Evolutionary conservation across 805 yeast genomes (phyloP).

Genomic region (Peterozyma toletana): DNA sequence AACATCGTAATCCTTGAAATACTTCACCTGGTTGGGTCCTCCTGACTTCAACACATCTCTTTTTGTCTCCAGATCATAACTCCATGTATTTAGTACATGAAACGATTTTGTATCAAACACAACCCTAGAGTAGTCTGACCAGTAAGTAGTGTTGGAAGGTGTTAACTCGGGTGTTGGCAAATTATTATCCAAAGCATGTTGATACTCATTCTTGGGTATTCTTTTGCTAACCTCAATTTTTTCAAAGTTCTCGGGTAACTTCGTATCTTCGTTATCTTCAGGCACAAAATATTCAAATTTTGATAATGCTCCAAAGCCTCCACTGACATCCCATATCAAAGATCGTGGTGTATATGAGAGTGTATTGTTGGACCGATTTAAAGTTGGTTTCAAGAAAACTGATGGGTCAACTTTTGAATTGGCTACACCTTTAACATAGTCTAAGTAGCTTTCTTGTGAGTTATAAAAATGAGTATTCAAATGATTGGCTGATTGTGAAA

Average conservation of each 20-base stretch:
- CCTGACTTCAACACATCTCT: slow-evolving; percentile 17
- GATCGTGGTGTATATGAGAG: slow-evolving; percentile 77
- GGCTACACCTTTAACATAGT: slow-evolving; percentile 29
- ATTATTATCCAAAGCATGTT: slow-evolving; percentile 50
- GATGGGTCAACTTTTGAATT: slow-evolving; percentile 30
- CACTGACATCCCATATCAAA: slow-evolving; percentile 69
- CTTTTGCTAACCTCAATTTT: slow-evolving; percentile 25
- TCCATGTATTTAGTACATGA: slow-evolving; percentile 53
- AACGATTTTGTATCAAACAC: slow-evolving; percentile 58
- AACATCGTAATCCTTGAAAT: slow-evolving; percentile 38
- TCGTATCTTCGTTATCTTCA: slow-evolving; percentile 10
- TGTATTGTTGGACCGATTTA: slow-evolving; percentile 29
- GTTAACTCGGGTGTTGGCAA: slow-evolving; percentile 23
- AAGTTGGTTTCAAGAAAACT: slow-evolving; percentile 38
- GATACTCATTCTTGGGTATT: slow-evolving; percentile 51
- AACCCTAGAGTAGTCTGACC: slow-evolving; percentile 77
- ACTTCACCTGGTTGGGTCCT: slow-evolving; percentile 19
- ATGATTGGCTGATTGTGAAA: slow-evolving; percentile 71
- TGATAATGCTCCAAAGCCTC: slow-evolving; percentile 69
- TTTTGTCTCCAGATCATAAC: slow-evolving; percentile 29
- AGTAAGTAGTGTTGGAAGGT: slow-evolving; percentile 42
- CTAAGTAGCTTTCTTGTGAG: slow-evolving; percentile 62
- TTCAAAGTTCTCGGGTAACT: slow-evolving; percentile 13
- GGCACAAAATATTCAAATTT: slow-evolving; percentile 38
- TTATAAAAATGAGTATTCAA: slow-evolving; percentile 78